Evolutionary conservation across 768 basidiomycete genomes (phyloP).

Genomic region (Glaciozyma antarctica): DNA sequence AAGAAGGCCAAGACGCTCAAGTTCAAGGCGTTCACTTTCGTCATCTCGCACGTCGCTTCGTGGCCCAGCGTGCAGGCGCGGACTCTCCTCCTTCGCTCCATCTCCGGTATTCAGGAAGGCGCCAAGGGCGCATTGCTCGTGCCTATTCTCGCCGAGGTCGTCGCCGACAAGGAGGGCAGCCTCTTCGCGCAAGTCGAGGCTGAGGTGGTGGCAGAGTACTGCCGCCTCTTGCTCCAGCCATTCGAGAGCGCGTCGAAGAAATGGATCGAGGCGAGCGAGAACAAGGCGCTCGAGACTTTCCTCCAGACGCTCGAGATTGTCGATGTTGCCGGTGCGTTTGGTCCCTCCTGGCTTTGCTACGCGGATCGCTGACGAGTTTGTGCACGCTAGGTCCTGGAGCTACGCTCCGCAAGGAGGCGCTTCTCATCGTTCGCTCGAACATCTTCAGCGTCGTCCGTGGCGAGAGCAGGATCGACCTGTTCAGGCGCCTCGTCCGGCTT

Average conservation of each 20-base stretch:
- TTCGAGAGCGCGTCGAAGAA: slow-evolving; percentile 26
- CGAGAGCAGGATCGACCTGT: slow-evolving; percentile 18
- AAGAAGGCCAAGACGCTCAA: slow-evolving; percentile 10
- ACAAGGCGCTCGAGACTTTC: slow-evolving; percentile 7
- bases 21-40: slow-evolving; percentile 26
- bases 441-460: slow-evolving; percentile 19
- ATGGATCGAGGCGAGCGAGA: slow-evolving; percentile 22
- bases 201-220: slow-evolving; percentile 9
- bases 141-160: slow-evolving; percentile 19
- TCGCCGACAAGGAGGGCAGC: slow-evolving; percentile 8
- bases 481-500: slow-evolving; percentile 24
- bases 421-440: neutral
- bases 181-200: slow-evolving; percentile 1
- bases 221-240: slow-evolving; percentile 13
- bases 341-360: neutral
- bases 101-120: slow-evolving; percentile 36
- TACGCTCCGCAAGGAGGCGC: slow-evolving; percentile 15
- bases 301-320: slow-evolving; percentile 9
- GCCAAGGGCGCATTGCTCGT: slow-evolving; percentile 27
- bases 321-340: slow-evolving; percentile 1
- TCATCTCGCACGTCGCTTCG: slow-evolving; percentile 35
- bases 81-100: slow-evolving; percentile 35
- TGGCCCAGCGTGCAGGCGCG: slow-evolving; percentile 31
- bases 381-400: slow-evolving; percentile 10
- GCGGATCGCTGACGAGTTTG: neutral